These are phyloP conservation scores for Zygosaccharomyces pseudorouxii DNA, from an alignment of 805 yeast genomes.

Conservation along the genomic window DNA sequence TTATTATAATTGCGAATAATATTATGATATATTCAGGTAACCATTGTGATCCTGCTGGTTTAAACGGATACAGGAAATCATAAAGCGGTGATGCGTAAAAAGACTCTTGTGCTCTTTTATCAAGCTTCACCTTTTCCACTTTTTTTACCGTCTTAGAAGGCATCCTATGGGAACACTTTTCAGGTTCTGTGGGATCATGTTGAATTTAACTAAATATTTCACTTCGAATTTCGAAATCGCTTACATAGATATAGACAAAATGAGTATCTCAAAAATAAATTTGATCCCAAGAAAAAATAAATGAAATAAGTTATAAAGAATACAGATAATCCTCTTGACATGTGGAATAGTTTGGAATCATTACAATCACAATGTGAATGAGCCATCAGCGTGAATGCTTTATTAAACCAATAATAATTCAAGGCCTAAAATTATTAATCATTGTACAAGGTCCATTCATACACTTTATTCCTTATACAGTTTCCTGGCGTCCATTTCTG, in stretches of 20 bases:
- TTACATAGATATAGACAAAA: background rate
- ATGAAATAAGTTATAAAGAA: background rate
- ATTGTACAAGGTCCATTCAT: background rate
- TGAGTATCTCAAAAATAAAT: background rate
- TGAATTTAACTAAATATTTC: background rate
- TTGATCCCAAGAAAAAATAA: background rate
- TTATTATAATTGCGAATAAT: conserved; percentile 65
- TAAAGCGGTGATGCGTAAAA: conserved; percentile 63
- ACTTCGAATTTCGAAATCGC: background rate
- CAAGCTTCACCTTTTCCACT: background rate
- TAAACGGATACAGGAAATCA: conserved; percentile 73
- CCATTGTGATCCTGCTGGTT: conserved; percentile 85
- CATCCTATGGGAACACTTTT: background rate
- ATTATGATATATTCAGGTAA: conserved; percentile 74
- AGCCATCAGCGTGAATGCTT: background rate
- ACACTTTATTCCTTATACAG: background rate
- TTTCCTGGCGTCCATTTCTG: conserved; percentile 26
- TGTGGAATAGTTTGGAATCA: too few relatives aligned
- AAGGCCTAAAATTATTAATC: background rate
- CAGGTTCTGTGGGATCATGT: background rate
- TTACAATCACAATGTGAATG: background rate
- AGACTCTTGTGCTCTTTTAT: conserved; percentile 22
- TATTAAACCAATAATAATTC: background rate
- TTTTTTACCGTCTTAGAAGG: background rate
- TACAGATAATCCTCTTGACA: background rate